phyloP scores from a whole-genome alignment of 2,329 filamentous ascomycete species.

The Graphilbum sp. region DNA sequence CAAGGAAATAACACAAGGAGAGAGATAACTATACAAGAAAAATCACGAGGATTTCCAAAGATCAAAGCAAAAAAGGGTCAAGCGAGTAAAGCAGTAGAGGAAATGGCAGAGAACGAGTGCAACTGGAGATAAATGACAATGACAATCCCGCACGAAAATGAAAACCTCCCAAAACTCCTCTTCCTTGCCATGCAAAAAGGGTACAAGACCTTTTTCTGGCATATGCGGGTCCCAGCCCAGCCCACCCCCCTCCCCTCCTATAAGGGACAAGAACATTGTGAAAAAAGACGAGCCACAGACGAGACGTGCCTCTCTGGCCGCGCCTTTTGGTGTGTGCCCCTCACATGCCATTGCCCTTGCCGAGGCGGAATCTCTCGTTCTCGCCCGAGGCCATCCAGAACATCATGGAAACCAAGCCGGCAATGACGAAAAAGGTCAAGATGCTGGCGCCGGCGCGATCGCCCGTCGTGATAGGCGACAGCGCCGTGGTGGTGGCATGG shows the following conservation, averaged over 20 bases:
- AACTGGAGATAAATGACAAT: not conserved
- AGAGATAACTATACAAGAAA: no score
- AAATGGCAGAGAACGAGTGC: not conserved
- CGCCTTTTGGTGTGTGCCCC: no score
- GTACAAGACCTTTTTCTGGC: not conserved
- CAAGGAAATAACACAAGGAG: no score
- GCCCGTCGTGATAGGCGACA: conserved; percentile 12
- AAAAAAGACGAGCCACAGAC: no score
- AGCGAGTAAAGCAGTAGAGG: not conserved
- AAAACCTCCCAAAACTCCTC: not conserved
- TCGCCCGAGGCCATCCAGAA: conserved; percentile 19
- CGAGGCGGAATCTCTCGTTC: conserved; percentile 7
- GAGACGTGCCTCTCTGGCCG: no score
- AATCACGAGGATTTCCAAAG: no score
- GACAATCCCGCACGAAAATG: not conserved
- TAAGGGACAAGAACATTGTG: not conserved
- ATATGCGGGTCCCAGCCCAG: not conserved
- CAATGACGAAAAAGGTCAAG: conserved; percentile 19
- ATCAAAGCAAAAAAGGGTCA: no score
- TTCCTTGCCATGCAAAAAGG: not conserved
- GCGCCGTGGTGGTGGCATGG: not conserved
- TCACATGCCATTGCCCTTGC: conserved; percentile 7
- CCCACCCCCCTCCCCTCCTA: not conserved
- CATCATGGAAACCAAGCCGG: conserved; percentile 17
- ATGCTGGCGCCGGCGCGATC: conserved; percentile 25